A percentile compares a stretch with the other conserved stretches of the same genome.
These are phyloP conservation scores for Capsella bursapastoris DNA, from an alignment of 345 rosid species.

Conservation along the genomic window DNA sequence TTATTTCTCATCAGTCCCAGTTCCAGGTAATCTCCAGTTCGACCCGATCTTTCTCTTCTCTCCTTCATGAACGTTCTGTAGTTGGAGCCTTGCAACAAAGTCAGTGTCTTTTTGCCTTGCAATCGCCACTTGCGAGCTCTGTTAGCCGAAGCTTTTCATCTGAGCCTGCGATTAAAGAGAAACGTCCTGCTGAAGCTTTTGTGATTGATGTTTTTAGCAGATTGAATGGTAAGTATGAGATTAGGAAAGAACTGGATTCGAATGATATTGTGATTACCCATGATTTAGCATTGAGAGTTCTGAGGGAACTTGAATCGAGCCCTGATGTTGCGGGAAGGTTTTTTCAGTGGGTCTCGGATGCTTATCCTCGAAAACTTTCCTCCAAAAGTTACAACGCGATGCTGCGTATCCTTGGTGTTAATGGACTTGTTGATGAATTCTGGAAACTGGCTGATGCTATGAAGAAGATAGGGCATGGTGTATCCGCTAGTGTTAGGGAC, in stretches of 20 bases:
- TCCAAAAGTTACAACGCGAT: slow-evolving; percentile 73
- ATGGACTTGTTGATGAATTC: slow-evolving; percentile 66
- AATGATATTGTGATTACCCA: slow-evolving; percentile 51
- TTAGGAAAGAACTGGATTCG: slow-evolving; percentile 58
- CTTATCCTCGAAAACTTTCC: slow-evolving; percentile 52
- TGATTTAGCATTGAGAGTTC: slow-evolving; percentile 60
- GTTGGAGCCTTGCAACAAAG: slow-evolving; percentile 14
- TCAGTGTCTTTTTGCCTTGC: slow-evolving; percentile 1
- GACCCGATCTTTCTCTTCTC: slow-evolving; percentile 39
- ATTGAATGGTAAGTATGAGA: slow-evolving; percentile 44
- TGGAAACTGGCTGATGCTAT: slow-evolving; percentile 73
- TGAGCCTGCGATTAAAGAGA: slow-evolving; percentile 46
- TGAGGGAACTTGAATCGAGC: slow-evolving; percentile 56
- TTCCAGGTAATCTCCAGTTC: slow-evolving; percentile 50
- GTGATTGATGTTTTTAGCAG: slow-evolving; percentile 55
- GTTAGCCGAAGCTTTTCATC: slow-evolving; percentile 53
- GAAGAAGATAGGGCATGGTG: slow-evolving; percentile 84
- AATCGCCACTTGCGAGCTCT: slow-evolving; percentile 13
- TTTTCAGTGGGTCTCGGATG: slow-evolving; percentile 69
- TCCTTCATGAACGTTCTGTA: slow-evolving; percentile 37
- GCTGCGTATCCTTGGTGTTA: slow-evolving; percentile 63
- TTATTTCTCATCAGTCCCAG: slow-evolving; percentile 32
- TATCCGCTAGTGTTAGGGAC: slow-evolving; percentile 65
- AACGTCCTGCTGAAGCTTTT: slow-evolving; percentile 44
- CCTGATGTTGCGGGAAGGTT: slow-evolving; percentile 68